These are phyloP conservation scores for Colletotrichum spinosum DNA, from an alignment of 2,329 filamentous ascomycete species.

Conservation along the genomic window DNA sequence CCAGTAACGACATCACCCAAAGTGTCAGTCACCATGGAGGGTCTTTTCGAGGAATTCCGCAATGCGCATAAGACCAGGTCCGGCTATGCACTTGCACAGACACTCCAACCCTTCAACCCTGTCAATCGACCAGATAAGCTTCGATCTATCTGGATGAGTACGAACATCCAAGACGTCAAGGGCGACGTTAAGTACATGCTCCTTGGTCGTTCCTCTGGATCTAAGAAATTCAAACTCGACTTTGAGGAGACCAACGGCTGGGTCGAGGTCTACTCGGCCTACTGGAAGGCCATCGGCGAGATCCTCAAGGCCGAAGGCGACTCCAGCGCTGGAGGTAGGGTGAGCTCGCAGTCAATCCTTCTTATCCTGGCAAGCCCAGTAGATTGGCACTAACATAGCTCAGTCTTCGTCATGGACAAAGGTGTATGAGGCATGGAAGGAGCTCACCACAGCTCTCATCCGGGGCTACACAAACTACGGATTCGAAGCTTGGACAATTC, in stretches of 20 bases:
- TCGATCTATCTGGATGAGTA: constrained; percentile 76
- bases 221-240: constrained; percentile 64
- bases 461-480: constrained; percentile 81
- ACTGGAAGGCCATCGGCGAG: constrained; percentile 85
- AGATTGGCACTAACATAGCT: background rate
- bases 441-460: constrained; percentile 80
- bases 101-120: constrained; percentile 78
- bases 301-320: constrained; percentile 75
- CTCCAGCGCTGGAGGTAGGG: constrained; percentile 44
- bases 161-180: constrained; percentile 73
- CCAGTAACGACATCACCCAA: background rate
- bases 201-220: constrained; percentile 56
- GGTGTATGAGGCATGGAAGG: constrained; percentile 91
- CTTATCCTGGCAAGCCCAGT: background rate
- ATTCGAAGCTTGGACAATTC: constrained; percentile 92
- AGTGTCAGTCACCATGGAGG: constrained; percentile 68
- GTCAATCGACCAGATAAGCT: constrained; percentile 73
- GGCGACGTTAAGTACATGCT: constrained; percentile 81
- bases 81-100: constrained; percentile 79
- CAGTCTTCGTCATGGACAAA: constrained; percentile 75
- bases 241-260: constrained; percentile 81
- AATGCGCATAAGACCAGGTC: constrained; percentile 72
- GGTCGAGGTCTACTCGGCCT: constrained; percentile 85
- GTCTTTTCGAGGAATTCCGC: constrained; percentile 79
- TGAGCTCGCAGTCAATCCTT: constrained; percentile 37